Evolutionary conservation across 116 monocot species (phyloP), one percentile per base, ranked within the genome.

Genomic region (Iris pallida): DNA sequence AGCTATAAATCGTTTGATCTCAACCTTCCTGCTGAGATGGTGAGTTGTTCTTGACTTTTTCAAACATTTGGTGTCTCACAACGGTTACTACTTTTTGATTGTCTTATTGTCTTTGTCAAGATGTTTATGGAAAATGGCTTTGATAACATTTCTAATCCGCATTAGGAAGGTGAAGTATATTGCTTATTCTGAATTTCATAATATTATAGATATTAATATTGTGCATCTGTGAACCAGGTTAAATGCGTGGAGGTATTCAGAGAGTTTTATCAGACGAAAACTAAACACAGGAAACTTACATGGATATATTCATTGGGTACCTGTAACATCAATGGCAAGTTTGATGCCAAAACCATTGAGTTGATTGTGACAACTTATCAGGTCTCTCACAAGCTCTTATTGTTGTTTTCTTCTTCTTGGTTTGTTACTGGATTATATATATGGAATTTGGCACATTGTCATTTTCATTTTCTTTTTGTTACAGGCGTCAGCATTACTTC

Each of bases 1-100:
- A 98, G 90, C 72, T 98, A 98, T 68, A 98, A 98, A 73, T 85
- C 93, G 16, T 86, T 86, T 80, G 98, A 98, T 59, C 85, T 98
- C 58, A 98, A 87, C 68, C 98, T 98, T 71, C 98, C 98, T 76
- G 81, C 80, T 18, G 98, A 98, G 69, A 92, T 98, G 98, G 98
- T 92, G 77, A 64, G 71, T 6, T 42, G n/a, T 52, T 19, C 30
- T 30, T 30, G 5, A 4, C 20, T 42, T 30, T 30, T 30, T 30
- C 3, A 3, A 30, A 30, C 3, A 30, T 30, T 30, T 30, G 30
- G 30, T 30, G 30, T 30, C 30, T 30, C 30, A 30, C 3, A 30
- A 30, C 3, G 30, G 30, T 30, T 30, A 30, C 30, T 30, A 30
- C 30, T 30, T 30, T 3, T 30, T 30, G 30, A 30, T 30, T 30